Evolutionary conservation across 257 asterid genomes (phyloP), one percentile per base, ranked within the genome.

Genomic region (Petunia axillaris): DNA sequence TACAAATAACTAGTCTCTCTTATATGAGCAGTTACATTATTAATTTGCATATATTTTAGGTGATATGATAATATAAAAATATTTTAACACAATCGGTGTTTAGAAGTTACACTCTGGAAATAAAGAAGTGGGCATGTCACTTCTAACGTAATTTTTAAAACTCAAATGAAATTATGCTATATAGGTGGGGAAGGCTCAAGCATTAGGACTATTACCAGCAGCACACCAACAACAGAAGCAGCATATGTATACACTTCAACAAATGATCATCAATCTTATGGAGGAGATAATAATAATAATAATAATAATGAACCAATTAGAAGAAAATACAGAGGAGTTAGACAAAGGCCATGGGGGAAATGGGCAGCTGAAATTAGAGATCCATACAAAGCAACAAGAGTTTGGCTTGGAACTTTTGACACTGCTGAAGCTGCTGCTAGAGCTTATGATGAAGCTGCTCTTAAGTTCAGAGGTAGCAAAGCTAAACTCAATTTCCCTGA

Each of bases 291-390:
- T 3, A 14, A 59, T 58, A 77, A 38, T 3, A 14, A 59, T 58
- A 77, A 41, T 77, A 60, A 3, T 77, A 60, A 3, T 62, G 13
- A 73, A 78, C 37, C 70, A 13, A 25, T 25, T 25, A 74, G 76
- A 64, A 76, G 86, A 58, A 81, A 68, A 76, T 88, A 89, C 88
- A 80, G 94, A 52, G 94, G 94, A 66, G 92, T 90, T 0, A 67
- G 92, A 70, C 79, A 83, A 64, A 64, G 94, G 84, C 94, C 94
- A 16, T 90, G 92, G 94, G 94, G 94, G 1, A 90, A 88, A 79
- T 90, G 91, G 90, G 94, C 94, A 0, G 92, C 92, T 8, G 92
- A 90, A 64, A 90, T 88, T 2, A 79, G 94, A 67, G 94, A 90
- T 37, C 94, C 94, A 36, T 13, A 77, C 64, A 88, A 84, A 64